Evolutionary conservation across 352 stramenopile species (phyloP).

Genomic region (Globisporangium parvum): DNA sequence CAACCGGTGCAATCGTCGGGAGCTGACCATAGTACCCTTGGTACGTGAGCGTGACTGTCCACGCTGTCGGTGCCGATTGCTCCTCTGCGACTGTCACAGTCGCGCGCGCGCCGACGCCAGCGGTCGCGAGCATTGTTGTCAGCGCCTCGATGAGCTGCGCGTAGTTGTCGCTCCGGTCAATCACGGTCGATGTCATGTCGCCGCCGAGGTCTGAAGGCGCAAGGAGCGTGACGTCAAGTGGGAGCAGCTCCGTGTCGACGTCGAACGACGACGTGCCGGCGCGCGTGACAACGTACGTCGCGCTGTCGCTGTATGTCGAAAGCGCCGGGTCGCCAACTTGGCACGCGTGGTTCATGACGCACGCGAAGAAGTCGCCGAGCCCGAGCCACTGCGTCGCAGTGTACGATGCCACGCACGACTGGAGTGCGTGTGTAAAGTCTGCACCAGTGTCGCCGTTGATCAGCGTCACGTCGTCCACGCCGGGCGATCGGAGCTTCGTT

Average conservation of each 20-base stretch:
- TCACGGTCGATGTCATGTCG: neutral
- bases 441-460: slow-evolving; percentile 2
- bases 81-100: neutral
- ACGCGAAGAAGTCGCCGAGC: slow-evolving; percentile 7
- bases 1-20: neutral
- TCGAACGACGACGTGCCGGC: neutral
- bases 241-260: neutral
- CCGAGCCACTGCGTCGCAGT: neutral
- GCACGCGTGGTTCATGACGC: slow-evolving; percentile 8
- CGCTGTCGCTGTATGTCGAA: neutral
- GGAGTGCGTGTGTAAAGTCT: slow-evolving; percentile 4
- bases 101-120: neutral
- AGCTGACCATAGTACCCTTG: slow-evolving; percentile 2
- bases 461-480: neutral
- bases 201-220: neutral
- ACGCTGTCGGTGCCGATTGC: neutral
- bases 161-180: neutral
- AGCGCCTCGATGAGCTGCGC: slow-evolving; percentile 1
- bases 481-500: neutral
- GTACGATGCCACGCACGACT: neutral
- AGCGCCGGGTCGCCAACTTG: neutral
- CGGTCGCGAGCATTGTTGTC: neutral
- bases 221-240: neutral
- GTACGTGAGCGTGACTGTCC: slow-evolving; percentile 2
- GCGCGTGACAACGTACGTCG: slow-evolving; percentile 5